A percentile compares a stretch with the other conserved stretches of the same genome.
Evolutionary conservation across 208 protist species (phyloP).

Genomic region (Trypanosoma rangeli): DNA sequence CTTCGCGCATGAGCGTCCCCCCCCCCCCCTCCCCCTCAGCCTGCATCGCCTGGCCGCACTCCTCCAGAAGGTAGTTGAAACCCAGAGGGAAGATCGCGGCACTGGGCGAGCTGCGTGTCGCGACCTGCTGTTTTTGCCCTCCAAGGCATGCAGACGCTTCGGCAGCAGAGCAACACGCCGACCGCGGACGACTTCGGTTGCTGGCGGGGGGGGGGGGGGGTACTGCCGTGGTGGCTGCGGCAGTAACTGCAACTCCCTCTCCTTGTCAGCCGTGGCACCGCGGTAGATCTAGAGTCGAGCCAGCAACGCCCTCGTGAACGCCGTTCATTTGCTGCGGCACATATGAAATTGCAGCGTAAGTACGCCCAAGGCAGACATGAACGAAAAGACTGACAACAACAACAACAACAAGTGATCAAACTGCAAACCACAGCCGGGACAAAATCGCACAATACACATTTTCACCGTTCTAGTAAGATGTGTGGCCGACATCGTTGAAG

Average conservation of each 20-base stretch:
- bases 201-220: slow-evolving; percentile 1
- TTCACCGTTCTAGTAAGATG: neutral
- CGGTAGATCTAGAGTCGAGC: slow-evolving; percentile 15
- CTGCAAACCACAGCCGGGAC: neutral
- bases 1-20: neutral
- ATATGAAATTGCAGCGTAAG: neutral
- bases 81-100: neutral
- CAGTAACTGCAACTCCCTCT: neutral
- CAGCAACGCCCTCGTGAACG: slow-evolving; percentile 1
- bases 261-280: neutral
- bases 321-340: neutral
- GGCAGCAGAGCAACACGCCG: neutral
- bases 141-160: neutral
- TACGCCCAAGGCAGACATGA: neutral
- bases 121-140: slow-evolving; percentile 3
- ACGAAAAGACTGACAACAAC: neutral
- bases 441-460: neutral
- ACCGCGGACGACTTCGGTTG: neutral
- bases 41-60: neutral
- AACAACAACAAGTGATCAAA: neutral
- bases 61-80: neutral
- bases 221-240: neutral
- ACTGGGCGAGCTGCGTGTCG: neutral
- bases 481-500: neutral
- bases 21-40: neutral